Conservation (phyloP, 768 basidiomycete species). For the Rossbeevera mucosa region DNA sequence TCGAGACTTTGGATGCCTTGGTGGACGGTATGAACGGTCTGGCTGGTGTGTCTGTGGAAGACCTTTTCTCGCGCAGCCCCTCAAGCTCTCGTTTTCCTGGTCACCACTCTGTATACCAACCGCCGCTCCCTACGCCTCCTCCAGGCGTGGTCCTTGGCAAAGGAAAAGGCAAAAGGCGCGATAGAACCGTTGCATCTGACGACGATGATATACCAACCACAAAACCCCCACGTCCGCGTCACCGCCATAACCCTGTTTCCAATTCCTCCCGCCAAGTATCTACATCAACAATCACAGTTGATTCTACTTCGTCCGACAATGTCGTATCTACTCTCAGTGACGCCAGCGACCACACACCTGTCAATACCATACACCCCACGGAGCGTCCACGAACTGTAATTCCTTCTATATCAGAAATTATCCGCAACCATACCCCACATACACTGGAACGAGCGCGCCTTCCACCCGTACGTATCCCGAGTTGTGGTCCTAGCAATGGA, state of each 20-base stretch:
- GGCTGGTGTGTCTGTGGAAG: constrained; percentile 62
- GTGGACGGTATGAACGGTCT: constrained; percentile 91
- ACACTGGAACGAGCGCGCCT: constrained; percentile 46
- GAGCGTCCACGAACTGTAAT: constrained; percentile 46
- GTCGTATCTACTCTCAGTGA: constrained; percentile 7
- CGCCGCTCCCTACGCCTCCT: constrained; percentile 79
- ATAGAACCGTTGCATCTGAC: constrained; percentile 40
- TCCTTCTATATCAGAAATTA: constrained; percentile 87
- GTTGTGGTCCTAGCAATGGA: constrained; percentile 45
- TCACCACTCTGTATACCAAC: constrained; percentile 75
- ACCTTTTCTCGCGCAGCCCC: constrained; percentile 42
- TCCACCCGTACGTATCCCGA: constrained; percentile 42
- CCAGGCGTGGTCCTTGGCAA: constrained; percentile 70
- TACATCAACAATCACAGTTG: constrained; percentile 29
- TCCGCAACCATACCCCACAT: constrained; percentile 69
- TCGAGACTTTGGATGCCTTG: constrained; percentile 84
- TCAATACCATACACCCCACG: constrained; percentile 17
- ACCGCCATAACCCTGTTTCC: constrained; percentile 19
- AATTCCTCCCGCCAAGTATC: constrained; percentile 25
- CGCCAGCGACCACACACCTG: constrained; percentile 6
- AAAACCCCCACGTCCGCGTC: constrained; percentile 17
- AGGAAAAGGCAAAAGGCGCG: constrained; percentile 30
- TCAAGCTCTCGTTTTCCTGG: constrained; percentile 51
- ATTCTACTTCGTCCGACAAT: constrained; percentile 19
- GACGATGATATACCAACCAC: constrained; percentile 40